These are phyloP conservation scores for Saccharomycopsis oosterbeekiorum DNA, from an alignment of 805 yeast species.

Conservation along the genomic window DNA sequence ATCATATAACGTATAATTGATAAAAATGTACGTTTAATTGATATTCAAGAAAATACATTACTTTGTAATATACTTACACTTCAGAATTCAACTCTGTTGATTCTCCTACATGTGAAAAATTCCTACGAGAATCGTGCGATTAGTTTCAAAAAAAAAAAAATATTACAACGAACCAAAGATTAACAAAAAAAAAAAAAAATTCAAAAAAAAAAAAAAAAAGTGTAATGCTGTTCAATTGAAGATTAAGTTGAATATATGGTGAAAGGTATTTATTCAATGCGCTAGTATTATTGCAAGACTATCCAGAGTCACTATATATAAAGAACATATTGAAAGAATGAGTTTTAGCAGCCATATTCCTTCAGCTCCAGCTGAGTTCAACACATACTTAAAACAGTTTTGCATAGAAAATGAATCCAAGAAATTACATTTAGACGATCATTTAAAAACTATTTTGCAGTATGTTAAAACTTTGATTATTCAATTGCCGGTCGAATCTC, in stretches of 20 bases:
- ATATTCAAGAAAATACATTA: too few species aligned
- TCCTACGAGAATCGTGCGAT: neutral
- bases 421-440: constrained; percentile 8
- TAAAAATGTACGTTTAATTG: too few species aligned
- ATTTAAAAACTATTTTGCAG: neutral
- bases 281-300: neutral
- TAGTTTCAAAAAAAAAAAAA: neutral
- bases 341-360: neutral
- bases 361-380: constrained; percentile 6
- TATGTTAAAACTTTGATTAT: neutral
- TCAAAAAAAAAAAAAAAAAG: neutral
- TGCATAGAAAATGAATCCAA: neutral
- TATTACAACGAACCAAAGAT: too few species aligned
- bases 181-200: neutral
- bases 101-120: neutral
- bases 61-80: too few species aligned
- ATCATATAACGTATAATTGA: neutral
- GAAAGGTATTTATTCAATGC: neutral
- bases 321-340: neutral
- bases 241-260: neutral
- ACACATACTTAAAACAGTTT: neutral
- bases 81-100: too few species aligned
- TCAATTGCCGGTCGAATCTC: neutral
- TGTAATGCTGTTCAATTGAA: neutral
- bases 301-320: neutral